Evolutionary conservation across 164 flowering plant species (phyloP).

Genomic region (Piper longum): DNA sequence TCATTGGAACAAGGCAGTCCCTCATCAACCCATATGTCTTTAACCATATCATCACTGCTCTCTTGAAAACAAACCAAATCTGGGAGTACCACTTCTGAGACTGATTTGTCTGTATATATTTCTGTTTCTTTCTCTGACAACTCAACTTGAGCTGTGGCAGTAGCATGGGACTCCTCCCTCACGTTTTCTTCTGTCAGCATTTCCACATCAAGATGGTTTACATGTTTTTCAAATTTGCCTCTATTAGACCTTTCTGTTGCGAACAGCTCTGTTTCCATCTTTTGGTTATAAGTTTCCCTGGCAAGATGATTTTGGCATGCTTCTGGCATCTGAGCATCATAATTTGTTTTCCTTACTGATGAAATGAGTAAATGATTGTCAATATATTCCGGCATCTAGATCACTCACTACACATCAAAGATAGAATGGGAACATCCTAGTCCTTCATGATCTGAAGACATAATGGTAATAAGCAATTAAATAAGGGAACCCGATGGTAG

Average conservation of each 20-base stretch:
- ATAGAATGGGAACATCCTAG: background rate
- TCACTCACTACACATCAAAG: background rate
- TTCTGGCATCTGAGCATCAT: background rate
- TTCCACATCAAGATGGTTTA: background rate
- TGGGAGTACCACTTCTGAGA: slow-evolving; percentile 30
- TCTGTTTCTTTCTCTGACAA: slow-evolving; percentile 19
- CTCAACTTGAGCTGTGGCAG: slow-evolving; percentile 6
- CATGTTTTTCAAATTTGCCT: background rate
- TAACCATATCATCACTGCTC: slow-evolving; percentile 22
- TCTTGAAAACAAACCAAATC: slow-evolving; percentile 35
- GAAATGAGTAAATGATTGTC: background rate
- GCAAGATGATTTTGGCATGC: background rate
- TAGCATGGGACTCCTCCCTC: slow-evolving; percentile 7
- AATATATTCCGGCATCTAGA: background rate
- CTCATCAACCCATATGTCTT: slow-evolving; percentile 55
- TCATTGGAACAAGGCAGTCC: slow-evolving; percentile 33
- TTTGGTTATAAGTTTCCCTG: background rate
- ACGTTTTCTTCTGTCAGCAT: background rate
- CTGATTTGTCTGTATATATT: slow-evolving; percentile 32
- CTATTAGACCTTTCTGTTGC: background rate
- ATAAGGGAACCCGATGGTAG: background rate
- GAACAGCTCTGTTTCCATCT: background rate
- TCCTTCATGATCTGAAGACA: background rate
- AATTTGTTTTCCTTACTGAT: background rate
- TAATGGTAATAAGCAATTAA: background rate